phyloP scores from a whole-genome alignment of 1,139 yeast genomes.

The Nakaseomyces sp. region DNA sequence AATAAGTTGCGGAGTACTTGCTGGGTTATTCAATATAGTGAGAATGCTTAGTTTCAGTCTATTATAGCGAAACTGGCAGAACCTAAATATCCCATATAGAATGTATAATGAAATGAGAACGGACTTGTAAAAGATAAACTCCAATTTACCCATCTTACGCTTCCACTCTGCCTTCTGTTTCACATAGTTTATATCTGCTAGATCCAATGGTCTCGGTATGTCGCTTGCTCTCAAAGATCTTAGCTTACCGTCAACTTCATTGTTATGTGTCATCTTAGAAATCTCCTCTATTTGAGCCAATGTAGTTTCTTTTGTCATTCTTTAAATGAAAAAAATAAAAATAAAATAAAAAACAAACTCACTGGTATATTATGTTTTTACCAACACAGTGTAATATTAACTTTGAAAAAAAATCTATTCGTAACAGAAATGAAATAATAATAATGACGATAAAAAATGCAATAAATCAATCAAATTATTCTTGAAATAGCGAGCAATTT shows the following conservation, averaged over 20 bases:
- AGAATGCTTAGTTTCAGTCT: slow-evolving; percentile 49
- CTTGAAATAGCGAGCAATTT: too few species aligned
- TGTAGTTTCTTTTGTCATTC: slow-evolving; percentile 4
- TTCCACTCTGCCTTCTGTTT: slow-evolving; percentile 5
- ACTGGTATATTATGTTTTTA: too few species aligned
- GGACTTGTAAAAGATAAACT: slow-evolving; percentile 33
- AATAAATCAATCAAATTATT: too few species aligned
- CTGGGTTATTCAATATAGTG: slow-evolving; percentile 66
- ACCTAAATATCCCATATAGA: slow-evolving; percentile 47
- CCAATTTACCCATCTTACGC: slow-evolving; percentile 11
- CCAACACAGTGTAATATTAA: too few species aligned
- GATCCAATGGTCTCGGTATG: neutral
- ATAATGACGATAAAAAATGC: too few species aligned
- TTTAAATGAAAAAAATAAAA: neutral
- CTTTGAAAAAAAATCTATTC: too few species aligned
- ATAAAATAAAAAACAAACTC: too few species aligned
- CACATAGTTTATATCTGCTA: neutral
- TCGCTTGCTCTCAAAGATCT: neutral
- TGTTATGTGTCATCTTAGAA: neutral
- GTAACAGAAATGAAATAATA: too few species aligned
- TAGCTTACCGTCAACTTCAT: neutral
- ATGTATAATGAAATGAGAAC: slow-evolving; percentile 49
- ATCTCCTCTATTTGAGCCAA: slow-evolving; percentile 6
- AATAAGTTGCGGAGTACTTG: slow-evolving; percentile 77
- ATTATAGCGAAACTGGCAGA: slow-evolving; percentile 46